Evolutionary conservation across 768 basidiomycete genomes (phyloP).

Genomic region (Tricholomella constricta): DNA sequence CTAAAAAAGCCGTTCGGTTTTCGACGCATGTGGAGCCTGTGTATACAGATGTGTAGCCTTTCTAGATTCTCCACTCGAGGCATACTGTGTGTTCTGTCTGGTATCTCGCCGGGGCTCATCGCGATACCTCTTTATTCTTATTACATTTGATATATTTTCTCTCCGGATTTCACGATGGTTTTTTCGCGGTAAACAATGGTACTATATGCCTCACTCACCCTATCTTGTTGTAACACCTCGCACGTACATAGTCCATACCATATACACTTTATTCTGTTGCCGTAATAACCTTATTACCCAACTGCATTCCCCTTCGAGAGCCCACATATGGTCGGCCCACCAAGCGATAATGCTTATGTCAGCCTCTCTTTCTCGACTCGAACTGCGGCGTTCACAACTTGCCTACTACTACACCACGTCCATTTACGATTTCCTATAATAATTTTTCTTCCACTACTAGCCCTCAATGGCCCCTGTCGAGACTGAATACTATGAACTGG

Average conservation of each 20-base stretch:
- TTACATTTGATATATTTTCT: slow-evolving; percentile 7
- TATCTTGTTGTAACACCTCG: slow-evolving; percentile 14
- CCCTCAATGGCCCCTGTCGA: slow-evolving; percentile 79
- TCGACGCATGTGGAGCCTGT: slow-evolving; percentile 43
- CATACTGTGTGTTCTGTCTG: not conserved
- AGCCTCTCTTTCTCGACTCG: no score
- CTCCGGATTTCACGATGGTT: not conserved
- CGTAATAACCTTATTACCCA: not conserved
- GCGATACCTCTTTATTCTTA: slow-evolving; percentile 22
- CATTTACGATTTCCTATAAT: slow-evolving; percentile 18
- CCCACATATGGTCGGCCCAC: no score
- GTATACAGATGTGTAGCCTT: slow-evolving; percentile 14
- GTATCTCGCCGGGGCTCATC: not conserved
- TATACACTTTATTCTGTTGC: slow-evolving; percentile 3
- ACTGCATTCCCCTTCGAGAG: no score
- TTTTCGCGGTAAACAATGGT: not conserved
- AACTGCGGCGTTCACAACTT: not conserved
- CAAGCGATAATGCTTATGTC: no score
- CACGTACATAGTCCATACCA: slow-evolving; percentile 3
- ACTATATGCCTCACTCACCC: slow-evolving; percentile 7
- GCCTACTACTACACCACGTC: slow-evolving; percentile 4
- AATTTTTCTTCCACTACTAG: slow-evolving; percentile 6
- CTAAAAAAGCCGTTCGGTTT: slow-evolving; percentile 65
- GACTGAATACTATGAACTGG: slow-evolving; percentile 87
- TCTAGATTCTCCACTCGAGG: not conserved